Base-by-base conservation (phyloP, 805 yeast species). In the Diddensiella caesifluorescens region DNA sequence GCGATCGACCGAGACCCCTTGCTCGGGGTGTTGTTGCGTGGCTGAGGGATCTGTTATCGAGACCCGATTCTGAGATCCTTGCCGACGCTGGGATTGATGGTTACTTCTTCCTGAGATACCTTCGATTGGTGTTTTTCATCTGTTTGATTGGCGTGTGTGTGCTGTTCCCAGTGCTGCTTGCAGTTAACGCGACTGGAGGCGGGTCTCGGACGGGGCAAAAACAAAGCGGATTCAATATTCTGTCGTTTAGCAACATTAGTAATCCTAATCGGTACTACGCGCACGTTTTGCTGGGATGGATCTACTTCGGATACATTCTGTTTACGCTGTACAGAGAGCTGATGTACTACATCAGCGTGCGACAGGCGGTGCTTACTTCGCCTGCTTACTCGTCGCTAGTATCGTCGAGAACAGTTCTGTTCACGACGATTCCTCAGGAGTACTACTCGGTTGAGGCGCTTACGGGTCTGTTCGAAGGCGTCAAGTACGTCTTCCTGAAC, bases 51-150 rank as follows among this genome's bases (percentile, higher is more conserved):
- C 58, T 90, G 22, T 53, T 84, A 38, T 64, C 72, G 36, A 80
- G 83, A 56, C 76, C 86, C 1, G 88, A 84, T 42, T 67, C 82
- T 36, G 84, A 84, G 56, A 70, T 89, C 42, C 76, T 90, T 45
- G 79, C 81, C 50, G 94, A 90, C 55, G 82, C 92, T 16, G 97
- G 97, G 13, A 60, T 90, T n/a, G 97, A 90, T 59, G 97, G 96
- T 4, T 90, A 85, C 66, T 80, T 92, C 57, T 90, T 89, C 61
- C 64, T 88, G 47, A 71, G 98, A 50, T 92, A 83, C 57, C 61
- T 92, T 22, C 70, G 75, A 38, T 55, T 83, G 27, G 66, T 86
- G 48, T 66, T 75, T 9, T 46, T 67, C 4, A 57, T 78, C 30
- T 75, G 79, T 44, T 69, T 78, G 1, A 64, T 77, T 33, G 83